Evolutionary conservation across 2,329 filamentous ascomycete genomes (phyloP), one percentile per base, ranked within the genome.

Genomic region (Pezicula neosporulosa): DNA sequence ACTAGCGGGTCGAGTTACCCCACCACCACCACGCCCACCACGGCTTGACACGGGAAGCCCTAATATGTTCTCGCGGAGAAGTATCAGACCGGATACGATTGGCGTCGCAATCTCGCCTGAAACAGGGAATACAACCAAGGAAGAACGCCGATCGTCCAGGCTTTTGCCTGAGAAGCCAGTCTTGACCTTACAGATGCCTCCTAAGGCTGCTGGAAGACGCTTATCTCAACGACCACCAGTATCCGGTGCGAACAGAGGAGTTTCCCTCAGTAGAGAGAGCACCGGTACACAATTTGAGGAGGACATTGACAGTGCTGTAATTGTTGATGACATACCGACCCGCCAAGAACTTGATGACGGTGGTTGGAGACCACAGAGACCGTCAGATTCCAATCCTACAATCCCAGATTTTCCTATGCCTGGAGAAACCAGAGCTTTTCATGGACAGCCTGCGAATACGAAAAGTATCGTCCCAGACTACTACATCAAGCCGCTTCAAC

Each of bases 251-350:
- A 33, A 13, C n/a, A 27, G 42, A 28, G 42, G 42, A 35, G 54
- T 54, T 35, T 44, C 35, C 8, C 44, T 56, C 0, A 58, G 51
- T 15, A 54, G 64, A 44, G 60, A 63, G 42, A 66, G 64, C 39
- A 55, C 57, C 24, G 55, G 52, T 27, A 67, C 64, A n/a, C 59
- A 64, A 35, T 67, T 67, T 41, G 64, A 67, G 49, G 63, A 66
- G 37, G 64, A 66, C 44, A 44, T 54, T 36, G 55, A 55, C 6
- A 47, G 39, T 30, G 48, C 49, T 33, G 51, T 53, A 3, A 48
- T 47, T 48, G 47, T 45, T 5, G 47, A 53, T 36, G 51, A 53
- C 27, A 33, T 33, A 3, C 30, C 30, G 12, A 33, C 10, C 4
- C 30, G 30, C 30, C 9, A 33, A 7, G 30, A 6, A 13, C 30